Evolutionary conservation across 1,139 yeast genomes (phyloP), one percentile per base, ranked within the genome.

Genomic region (Geotrichum reessii): DNA sequence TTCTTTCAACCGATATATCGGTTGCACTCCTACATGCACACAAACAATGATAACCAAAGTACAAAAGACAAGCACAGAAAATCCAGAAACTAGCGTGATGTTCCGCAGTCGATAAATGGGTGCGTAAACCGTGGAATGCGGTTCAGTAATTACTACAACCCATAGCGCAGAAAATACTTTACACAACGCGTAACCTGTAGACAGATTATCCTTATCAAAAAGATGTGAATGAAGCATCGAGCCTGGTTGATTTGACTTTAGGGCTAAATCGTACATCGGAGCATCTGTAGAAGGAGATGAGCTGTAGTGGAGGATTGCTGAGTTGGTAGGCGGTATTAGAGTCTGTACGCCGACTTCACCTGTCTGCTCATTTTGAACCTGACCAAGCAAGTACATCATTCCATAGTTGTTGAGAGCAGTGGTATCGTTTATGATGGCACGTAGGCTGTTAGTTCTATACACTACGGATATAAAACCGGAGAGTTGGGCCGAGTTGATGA

Each of bases 11-110:
- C 85, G 79, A 50, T 90, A 81, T 57, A 93, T 87, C 0, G 99
- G 97, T 61, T 87, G 74, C 4, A 91, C 93, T 47, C 93, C 92
- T 77, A 85, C 85, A 58, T 90, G 90, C 0, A 97, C 92, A 60
- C 91, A 73, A 1, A 95, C 91, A 70, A 91, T 82, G 0, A 96
- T 88, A 17, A 87, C 71, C 1, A 89, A 63, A 63, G 90, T 81
- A 76, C 91, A 83, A 62, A 87, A 81, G 0, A 78, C 89, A 1
- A 95, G 92, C 37, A 89, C 83, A 0, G 92, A 96, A 47, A 90
- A 74, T 22, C 89, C 90, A 1, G 88, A 85, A 1, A 95, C 96
- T 55, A 86, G 80, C 60, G 89, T 85, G 55, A 89, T 86, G 63
- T 82, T 82, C 2, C 86, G 79, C 52, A 91, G 74, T 62, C 78